Base-by-base conservation (phyloP, 2,329 filamentous ascomycete species). In the Elsinoe ampelina region DNA sequence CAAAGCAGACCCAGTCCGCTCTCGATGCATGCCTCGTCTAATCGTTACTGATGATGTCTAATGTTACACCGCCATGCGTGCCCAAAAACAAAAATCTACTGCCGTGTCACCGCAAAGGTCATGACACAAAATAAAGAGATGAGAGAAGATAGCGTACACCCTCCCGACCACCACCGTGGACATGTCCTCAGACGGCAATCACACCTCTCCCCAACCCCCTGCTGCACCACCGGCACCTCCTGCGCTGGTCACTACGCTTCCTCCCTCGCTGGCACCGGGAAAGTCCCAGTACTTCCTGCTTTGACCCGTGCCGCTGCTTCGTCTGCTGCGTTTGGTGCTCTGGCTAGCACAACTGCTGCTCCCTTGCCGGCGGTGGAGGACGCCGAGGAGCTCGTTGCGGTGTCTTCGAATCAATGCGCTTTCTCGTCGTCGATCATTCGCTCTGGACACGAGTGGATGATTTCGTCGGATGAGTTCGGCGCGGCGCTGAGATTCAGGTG, bases 251-350 rank as follows among this genome's bases (percentile, higher is more conserved):
- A 66, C 65, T 36, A 64, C 67, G 54, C 66, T 67, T 19, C 73
- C 26, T 3, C 26, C 73, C 2, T 86, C 86, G 57, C 87, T 91
- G 20, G 89, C 80, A 63, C 84, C 90, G 5, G 83, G 87, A 62
- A 95, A 82, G 69, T 95, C 91, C 91, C 91, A 96, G 70, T 95
- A 96, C 68, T 95, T 89, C 55, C 89, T 76, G 19, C 54, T 56
- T 19, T 48, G 41, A 45, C 84, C 88, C 43, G 87, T 91, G 34
- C 82, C 80, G 61, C 82, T 85, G 64, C 83, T 87, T 3, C 70
- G 66, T 3, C 73, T 73, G 57, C 76, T 84, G 63, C 85, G 83
- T 68, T 86, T 85, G 6, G 88, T 89, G 70, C 88, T 95, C 72
- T 95, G 89, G 67, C 88, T 95, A 3, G 89, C 89, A 69, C 89